These are phyloP conservation scores for Polytolypa hystricis DNA, from an alignment of 2,329 filamentous ascomycete species.

Conservation along the genomic window DNA sequence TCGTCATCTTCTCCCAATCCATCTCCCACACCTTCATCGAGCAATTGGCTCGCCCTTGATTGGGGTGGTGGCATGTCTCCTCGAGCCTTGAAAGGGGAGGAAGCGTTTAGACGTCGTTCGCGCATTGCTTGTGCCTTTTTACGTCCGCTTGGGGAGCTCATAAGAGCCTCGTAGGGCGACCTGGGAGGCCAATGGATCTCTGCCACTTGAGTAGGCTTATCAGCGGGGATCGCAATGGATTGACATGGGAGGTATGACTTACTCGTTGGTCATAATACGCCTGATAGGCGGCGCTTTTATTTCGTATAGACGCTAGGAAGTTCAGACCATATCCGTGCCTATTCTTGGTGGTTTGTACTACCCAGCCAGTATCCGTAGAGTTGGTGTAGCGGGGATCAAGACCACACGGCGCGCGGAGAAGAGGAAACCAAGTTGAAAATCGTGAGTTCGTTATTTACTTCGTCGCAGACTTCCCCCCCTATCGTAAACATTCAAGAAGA, in stretches of 20 bases:
- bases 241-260: no score
- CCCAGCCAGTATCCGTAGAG: no score
- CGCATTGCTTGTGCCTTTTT: conserved; percentile 60
- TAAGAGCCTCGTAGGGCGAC: conserved; percentile 50
- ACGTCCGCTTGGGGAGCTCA: conserved; percentile 67
- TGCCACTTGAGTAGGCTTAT: conserved; percentile 9
- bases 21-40: conserved; percentile 18
- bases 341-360: no score
- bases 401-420: no score
- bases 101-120: conserved; percentile 55
- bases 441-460: no score
- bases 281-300: no score
- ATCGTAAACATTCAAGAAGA: conserved; percentile 28
- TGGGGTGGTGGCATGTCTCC: conserved; percentile 7
- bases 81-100: conserved; percentile 38
- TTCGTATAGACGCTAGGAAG: no score
- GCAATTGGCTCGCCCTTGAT: conserved; percentile 8
- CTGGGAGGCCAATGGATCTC: conserved; percentile 45
- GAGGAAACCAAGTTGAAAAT: no score
- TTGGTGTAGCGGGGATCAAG: no score
- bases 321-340: no score
- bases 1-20: conserved; percentile 50
- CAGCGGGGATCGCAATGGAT: neutral
- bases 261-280: no score
- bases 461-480: no score